Conservation (phyloP, 2,329 filamentous ascomycete species). For the Pestalotiopsis sp. region DNA sequence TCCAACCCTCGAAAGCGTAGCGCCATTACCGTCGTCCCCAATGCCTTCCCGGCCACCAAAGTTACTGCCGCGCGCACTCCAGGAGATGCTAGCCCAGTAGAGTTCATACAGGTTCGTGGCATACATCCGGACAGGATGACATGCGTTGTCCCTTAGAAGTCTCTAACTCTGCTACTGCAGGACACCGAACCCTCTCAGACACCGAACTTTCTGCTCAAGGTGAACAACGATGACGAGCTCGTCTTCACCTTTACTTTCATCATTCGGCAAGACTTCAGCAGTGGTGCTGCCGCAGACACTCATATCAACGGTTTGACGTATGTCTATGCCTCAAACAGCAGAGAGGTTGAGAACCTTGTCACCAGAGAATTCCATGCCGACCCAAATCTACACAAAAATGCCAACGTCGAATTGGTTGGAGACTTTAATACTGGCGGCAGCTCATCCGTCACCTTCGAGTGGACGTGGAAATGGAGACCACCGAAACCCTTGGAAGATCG, state of each 20-base stretch:
- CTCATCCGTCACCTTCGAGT: constrained; percentile 83
- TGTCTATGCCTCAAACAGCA: constrained; percentile 80
- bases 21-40: constrained; percentile 77
- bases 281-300: constrained; percentile 63
- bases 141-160: constrained; percentile 11
- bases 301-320: constrained; percentile 87
- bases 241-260: constrained; percentile 92
- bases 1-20: constrained; percentile 77
- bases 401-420: constrained; percentile 93
- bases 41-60: constrained; percentile 82
- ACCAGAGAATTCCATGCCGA: constrained; percentile 96
- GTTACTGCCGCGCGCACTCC: constrained; percentile 70
- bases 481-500: constrained; percentile 79
- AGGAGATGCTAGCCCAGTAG: constrained; percentile 75
- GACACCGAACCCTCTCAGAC: constrained; percentile 68
- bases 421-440: constrained; percentile 85
- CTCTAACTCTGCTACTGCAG: constrained; percentile 44
- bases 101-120: constrained; percentile 82
- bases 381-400: constrained; percentile 94
- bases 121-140: constrained; percentile 14
- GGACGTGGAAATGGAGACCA: constrained; percentile 96
- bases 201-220: constrained; percentile 80
- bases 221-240: constrained; percentile 89
- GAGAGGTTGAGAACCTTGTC: constrained; percentile 89
- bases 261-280: constrained; percentile 57